Conservation (phyloP, 148 eudicot species). For the Vaccinium vitisidaea region DNA sequence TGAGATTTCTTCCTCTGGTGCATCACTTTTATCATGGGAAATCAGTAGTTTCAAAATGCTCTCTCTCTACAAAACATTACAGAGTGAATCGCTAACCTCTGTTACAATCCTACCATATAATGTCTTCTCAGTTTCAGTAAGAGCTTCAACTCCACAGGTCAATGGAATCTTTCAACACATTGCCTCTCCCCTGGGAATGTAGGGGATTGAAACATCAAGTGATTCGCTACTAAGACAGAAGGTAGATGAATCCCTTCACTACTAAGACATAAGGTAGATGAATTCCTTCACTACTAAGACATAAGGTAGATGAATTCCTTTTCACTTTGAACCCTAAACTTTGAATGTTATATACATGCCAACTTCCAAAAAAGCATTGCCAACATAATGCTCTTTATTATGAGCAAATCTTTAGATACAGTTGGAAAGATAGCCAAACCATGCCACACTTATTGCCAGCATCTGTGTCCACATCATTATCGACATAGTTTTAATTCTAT, state of each 20-base stretch:
- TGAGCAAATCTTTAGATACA: background rate
- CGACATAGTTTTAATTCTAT: background rate
- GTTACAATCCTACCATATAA: too few species aligned
- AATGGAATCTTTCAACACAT: too few species aligned
- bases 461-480: background rate
- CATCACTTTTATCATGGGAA: background rate
- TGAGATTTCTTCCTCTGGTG: background rate
- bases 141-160: too few species aligned
- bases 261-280: background rate
- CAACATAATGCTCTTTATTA: background rate
- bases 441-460: background rate
- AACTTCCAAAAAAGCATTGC: conserved; percentile 11
- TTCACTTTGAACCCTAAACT: background rate
- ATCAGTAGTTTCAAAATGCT: too few species aligned
- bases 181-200: background rate
- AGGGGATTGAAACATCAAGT: background rate
- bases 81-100: too few species aligned
- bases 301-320: conserved; percentile 3
- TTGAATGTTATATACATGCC: background rate
- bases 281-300: background rate
- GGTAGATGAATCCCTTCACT: background rate
- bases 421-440: background rate
- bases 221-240: background rate
- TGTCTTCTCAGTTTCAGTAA: too few species aligned
- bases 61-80: too few species aligned